Evolutionary conservation across 2,329 filamentous ascomycete species (phyloP), one percentile per base, ranked within the genome.

Genomic region (Hymenoscyphus salicellus): DNA sequence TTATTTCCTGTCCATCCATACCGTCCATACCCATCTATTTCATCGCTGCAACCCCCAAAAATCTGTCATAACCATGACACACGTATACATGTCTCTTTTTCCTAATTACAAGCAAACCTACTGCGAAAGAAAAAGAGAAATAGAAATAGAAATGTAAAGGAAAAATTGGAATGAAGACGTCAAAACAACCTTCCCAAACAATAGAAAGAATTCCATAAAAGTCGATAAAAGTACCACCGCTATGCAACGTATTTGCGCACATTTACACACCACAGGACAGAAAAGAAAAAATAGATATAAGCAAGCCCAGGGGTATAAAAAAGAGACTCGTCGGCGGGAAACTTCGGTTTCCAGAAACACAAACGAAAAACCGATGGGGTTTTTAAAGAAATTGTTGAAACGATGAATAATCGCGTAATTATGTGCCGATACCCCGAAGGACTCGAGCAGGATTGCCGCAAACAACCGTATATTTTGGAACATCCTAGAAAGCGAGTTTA

Each of bases 381-480:
- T 16, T 26, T 28, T 28, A 30, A 28, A 17, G 16, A 16, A 33
- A 56, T 56, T 17, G 26, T 56, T 23, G 26, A 56, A 4, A 32
- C 8, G 26, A 56, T 20, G 28, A 26, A 43, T 62, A 11, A 63
- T 64, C 52, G 46, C 43, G 67, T 64, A 23, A 65, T 64, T 11
- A 61, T 30, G 63, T 69, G 57, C 70, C 69, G n/a, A 75, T 38
- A 6, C 73, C 74, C 56, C 75, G 69, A 14, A 73, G 72, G 10
- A 76, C 73, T 38, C 69, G 68, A 46, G 74, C 73, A 28, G 75
- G 75, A 61, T 76, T 76, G 36, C 75, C 75, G 59, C 72, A 71
- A 41, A 72, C 73, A 38, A 77, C 70, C 4, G 74, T 75, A 61
- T 73, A 75, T 46, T 73, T 71, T 58, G 74, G 74, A n/a, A 77